A percentile compares a stretch with the other conserved stretches of the same genome.
Evolutionary conservation across 345 rosid genomes (phyloP).

Genomic region (Lepidium didymum): DNA sequence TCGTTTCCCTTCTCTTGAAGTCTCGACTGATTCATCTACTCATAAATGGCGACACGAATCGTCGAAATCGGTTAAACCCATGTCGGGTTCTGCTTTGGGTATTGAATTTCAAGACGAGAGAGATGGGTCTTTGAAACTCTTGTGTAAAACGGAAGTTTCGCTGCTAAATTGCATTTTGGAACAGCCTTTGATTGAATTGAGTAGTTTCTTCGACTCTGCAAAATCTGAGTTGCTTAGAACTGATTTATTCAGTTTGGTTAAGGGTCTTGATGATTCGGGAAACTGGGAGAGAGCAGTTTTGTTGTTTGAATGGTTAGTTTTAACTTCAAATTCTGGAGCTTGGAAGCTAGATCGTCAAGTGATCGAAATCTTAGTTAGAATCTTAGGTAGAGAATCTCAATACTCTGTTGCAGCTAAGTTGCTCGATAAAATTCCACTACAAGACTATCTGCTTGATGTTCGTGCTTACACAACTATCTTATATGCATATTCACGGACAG

Average conservation of each 20-base stretch:
- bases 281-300: conserved; percentile 64
- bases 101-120: conserved; percentile 22
- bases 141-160: conserved; percentile 46
- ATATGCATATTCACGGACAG: conserved; percentile 52
- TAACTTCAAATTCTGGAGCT: conserved; percentile 20
- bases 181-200: conserved; percentile 44
- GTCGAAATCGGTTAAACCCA: conserved; percentile 17
- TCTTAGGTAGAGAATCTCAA: conserved; percentile 77
- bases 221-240: conserved; percentile 45
- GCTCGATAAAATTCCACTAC: conserved; percentile 57
- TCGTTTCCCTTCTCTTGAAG: conserved; percentile 40
- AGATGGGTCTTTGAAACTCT: conserved; percentile 35
- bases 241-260: conserved; percentile 60
- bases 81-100: conserved; percentile 23
- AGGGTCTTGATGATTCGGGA: conserved; percentile 55
- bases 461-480: conserved; percentile 75
- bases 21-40: conserved; percentile 20
- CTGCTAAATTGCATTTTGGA: conserved; percentile 44
- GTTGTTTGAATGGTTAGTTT: conserved; percentile 63
- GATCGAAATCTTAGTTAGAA: conserved; percentile 53
- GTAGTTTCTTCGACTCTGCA: conserved; percentile 43
- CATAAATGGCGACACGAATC: conserved; percentile 25
- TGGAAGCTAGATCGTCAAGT: conserved; percentile 46
- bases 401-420: conserved; percentile 58
- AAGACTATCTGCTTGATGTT: conserved; percentile 53